Conservation (phyloP, 1,284 basidiomycete genomes). For the Bjerkandera adusta region DNA sequence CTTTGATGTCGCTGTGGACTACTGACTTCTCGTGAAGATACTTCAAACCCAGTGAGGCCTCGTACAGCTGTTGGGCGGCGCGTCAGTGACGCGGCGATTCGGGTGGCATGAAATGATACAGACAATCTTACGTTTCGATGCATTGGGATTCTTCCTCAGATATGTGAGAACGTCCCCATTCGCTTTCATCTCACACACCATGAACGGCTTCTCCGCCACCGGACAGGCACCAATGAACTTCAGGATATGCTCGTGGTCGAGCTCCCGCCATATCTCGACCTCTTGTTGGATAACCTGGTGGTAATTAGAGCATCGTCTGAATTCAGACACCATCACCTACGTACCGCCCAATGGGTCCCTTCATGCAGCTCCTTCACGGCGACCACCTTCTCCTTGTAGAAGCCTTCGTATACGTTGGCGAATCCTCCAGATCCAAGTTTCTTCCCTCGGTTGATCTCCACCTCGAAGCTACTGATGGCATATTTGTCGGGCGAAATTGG, state of each 20-base stretch:
- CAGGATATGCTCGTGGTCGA: conserved; percentile 12
- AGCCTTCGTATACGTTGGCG: conserved; percentile 15
- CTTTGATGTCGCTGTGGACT: conserved; percentile 20
- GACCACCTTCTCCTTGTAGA: conserved; percentile 11
- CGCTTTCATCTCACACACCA: conserved; percentile 8
- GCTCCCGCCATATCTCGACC: conserved; percentile 15
- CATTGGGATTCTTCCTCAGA: conserved; percentile 9
- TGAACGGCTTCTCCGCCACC: conserved; percentile 6
- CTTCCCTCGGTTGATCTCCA: conserved; percentile 12
- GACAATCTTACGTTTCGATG: background rate
- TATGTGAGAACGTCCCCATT: conserved; percentile 14
- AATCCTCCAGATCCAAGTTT: conserved; percentile 17
- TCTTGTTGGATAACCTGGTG: conserved; percentile 14
- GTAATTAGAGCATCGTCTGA: background rate
- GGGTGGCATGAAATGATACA: background rate
- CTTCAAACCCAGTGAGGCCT: conserved; percentile 15
- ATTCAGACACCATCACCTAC: background rate
- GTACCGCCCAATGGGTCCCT: conserved; percentile 4
- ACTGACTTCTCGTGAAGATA: conserved; percentile 16
- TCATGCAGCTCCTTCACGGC: conserved; percentile 17
- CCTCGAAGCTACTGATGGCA: conserved; percentile 16
- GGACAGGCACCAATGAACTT: conserved; percentile 6
- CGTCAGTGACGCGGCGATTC: too few species aligned
- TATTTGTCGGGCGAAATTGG: conserved; percentile 8
- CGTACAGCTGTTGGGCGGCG: too few species aligned